These are phyloP conservation scores for Rhodofomes roseus DNA, from an alignment of 1,284 basidiomycete genomes.

Conservation along the genomic window DNA sequence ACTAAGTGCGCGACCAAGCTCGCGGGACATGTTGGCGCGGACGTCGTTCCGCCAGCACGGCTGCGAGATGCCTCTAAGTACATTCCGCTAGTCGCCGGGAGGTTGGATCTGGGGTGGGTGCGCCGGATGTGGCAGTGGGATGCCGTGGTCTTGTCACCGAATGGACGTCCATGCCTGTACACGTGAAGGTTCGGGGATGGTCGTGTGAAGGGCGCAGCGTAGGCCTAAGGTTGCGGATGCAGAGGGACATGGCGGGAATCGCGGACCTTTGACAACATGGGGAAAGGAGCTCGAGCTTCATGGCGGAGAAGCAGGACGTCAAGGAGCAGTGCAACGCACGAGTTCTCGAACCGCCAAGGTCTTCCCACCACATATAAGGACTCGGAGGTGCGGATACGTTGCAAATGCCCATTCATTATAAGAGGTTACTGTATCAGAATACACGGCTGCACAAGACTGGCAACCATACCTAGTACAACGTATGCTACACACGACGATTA, in stretches of 20 bases:
- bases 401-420: background rate
- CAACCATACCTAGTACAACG: background rate
- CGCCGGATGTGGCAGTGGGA: background rate
- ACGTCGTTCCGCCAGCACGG: background rate
- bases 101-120: too few relatives aligned
- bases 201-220: background rate
- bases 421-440: background rate
- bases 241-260: background rate
- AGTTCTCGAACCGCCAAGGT: background rate
- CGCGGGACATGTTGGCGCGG: background rate
- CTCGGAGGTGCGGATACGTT: background rate
- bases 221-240: background rate
- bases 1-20: background rate
- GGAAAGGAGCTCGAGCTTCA: background rate
- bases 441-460: background rate
- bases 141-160: background rate
- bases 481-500: background rate
- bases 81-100: too few relatives aligned
- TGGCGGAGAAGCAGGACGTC: background rate
- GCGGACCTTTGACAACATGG: background rate
- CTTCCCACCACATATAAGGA: background rate
- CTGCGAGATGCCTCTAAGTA: background rate
- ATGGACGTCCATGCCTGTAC: background rate
- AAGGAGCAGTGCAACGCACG: background rate
- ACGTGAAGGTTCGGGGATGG: background rate